Conservation (phyloP, 1,284 basidiomycete species). For the Kwoniella shivajii region DNA sequence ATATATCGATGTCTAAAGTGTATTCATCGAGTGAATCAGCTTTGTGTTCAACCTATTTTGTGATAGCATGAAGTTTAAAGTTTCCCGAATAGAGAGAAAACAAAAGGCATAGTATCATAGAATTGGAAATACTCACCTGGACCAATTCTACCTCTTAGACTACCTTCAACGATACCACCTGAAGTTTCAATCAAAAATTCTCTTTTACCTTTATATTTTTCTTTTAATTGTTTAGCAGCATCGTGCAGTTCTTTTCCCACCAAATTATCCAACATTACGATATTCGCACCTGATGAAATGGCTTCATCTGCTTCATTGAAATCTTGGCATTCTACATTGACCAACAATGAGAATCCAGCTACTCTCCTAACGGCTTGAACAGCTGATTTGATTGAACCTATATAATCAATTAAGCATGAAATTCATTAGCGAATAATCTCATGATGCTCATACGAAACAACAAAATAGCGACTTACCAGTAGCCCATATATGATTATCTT, state of each 20-base stretch:
- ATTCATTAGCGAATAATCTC: not conserved
- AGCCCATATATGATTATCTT: conserved; percentile 99
- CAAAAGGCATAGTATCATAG: too few species aligned
- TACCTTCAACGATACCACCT: conserved; percentile 81
- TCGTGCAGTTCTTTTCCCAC: conserved; percentile 71
- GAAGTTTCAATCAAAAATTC: conserved; percentile 89
- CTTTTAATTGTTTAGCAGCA: conserved; percentile 70
- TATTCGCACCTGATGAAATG: conserved; percentile 92
- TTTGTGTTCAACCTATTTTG: conserved; percentile 86
- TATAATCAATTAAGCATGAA: too few species aligned
- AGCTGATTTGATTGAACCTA: conserved; percentile 85
- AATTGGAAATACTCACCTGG: conserved; percentile 30
- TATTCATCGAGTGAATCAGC: conserved; percentile 82
- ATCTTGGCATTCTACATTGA: conserved; percentile 92
- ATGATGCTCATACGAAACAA: too few species aligned
- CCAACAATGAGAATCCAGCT: conserved; percentile 87
- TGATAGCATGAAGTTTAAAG: conserved; percentile 89
- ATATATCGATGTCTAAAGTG: conserved; percentile 81
- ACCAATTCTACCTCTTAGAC: conserved; percentile 57
- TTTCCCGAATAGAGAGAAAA: not conserved
- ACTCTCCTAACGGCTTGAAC: conserved; percentile 81
- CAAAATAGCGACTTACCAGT: conserved; percentile 62
- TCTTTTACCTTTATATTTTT: conserved; percentile 61
- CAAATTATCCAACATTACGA: conserved; percentile 98
- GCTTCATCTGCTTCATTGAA: conserved; percentile 93